Base-by-base conservation (phyloP, 805 yeast species). In the Hermanozyma aechmeae region DNA sequence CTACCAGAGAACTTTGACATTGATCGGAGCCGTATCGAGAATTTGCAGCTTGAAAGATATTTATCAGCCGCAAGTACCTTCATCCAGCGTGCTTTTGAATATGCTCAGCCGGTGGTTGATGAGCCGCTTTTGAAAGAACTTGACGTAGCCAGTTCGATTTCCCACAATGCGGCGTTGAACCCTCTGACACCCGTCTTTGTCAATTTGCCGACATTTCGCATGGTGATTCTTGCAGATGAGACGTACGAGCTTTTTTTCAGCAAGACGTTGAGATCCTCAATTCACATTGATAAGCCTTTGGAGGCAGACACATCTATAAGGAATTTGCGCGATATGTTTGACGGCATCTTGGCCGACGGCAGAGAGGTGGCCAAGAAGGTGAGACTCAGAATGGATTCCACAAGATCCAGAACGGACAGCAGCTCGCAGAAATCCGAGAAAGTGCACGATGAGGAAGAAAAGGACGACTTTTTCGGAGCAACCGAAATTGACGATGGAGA, bases 181-280 rank as follows among this genome's bases (percentile, higher is more conserved):
- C 95, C 95, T 3, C 65, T 71, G 18, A 71, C 77, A 18, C 94
- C 95, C 1, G 74, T 79, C 7, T 73, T 60, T 33, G 66, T 87
- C 29, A 82, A 80, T 30, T 59, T 85, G 12, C 84, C 97, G 0
- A 86, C 95, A 0, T 89, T 89, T 58, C 64, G 97, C 37, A 89
- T 89, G 98, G 93, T 92, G 1, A 60, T 92, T 5, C 61, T 89
- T 5, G 96, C 97, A 0, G 96, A 87, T 50, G 97, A 86, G 46
- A 82, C 96, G 0, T 80, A 85, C 42, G 97, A 92, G 51, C 61
- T 80, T 23, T 74, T 89, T 37, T 92, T 92, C 56, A 66, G 83
- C 10, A 60, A 65, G 15, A 79, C 86, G 0, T 59, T 85, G 19
- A 67, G 80, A 32, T 52, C 63, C n/a, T 71, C 89, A 0, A 68